phyloP scores from a whole-genome alignment of 1,284 basidiomycete genomes.

The Cutaneotrichosporon sp. region DNA sequence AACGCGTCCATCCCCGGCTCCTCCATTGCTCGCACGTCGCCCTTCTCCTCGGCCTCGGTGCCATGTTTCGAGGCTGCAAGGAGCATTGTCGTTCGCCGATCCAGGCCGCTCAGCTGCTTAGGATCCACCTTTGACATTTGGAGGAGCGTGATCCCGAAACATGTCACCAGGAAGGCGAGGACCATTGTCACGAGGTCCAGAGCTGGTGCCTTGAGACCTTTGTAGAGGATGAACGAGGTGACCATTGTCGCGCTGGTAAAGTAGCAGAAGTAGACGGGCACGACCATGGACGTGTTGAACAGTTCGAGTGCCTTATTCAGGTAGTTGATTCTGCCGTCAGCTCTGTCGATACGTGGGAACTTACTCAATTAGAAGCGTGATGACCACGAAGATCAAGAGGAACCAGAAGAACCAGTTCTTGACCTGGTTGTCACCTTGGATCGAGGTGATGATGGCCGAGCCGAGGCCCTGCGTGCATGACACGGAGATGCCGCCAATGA shows the following conservation, averaged over 20 bases:
- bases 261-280: constrained; percentile 64
- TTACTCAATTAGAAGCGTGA: constrained; percentile 62
- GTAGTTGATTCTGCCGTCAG: constrained; percentile 73
- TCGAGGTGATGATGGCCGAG: constrained; percentile 81
- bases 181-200: constrained; percentile 83
- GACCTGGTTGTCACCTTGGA: constrained; percentile 54
- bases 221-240: constrained; percentile 82
- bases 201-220: constrained; percentile 78
- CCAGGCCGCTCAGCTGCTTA: constrained; percentile 66
- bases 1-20: constrained; percentile 79
- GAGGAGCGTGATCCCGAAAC: constrained; percentile 79
- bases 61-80: constrained; percentile 69
- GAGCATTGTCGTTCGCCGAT: constrained; percentile 79
- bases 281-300: constrained; percentile 87
- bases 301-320: constrained; percentile 94
- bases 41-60: constrained; percentile 60
- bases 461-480: constrained; percentile 94
- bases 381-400: constrained; percentile 75
- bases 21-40: constrained; percentile 47
- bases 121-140: constrained; percentile 80
- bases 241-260: constrained; percentile 84
- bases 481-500: constrained; percentile 95
- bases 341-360: background rate
- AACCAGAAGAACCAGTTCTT: constrained; percentile 79
- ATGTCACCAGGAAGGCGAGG: constrained; percentile 69